phyloP scores from a whole-genome alignment of 305 asterid genomes.

The Solanum hybrid region DNA sequence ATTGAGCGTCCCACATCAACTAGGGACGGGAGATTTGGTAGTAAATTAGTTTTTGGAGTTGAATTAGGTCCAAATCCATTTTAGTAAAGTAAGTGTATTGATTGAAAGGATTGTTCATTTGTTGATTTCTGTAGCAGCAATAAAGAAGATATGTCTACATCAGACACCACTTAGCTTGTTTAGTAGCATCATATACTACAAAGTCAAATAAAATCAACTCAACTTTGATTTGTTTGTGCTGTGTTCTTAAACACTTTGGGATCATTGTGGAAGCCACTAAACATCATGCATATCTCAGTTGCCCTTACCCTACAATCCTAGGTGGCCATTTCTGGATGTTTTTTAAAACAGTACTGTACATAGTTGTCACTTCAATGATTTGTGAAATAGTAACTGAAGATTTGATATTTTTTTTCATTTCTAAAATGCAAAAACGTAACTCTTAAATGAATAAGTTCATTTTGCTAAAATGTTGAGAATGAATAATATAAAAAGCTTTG shows the following conservation, averaged over 20 bases:
- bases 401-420: background rate
- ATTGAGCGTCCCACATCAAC: background rate
- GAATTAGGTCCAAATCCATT: background rate
- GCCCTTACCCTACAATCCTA: background rate
- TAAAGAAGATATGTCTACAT: background rate
- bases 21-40: background rate
- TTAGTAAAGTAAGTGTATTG: background rate
- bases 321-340: background rate
- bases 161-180: background rate
- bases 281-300: background rate
- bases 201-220: background rate
- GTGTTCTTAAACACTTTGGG: background rate
- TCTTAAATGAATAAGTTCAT: background rate
- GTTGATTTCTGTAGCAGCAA: background rate
- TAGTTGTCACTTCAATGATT: background rate
- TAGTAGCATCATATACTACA: background rate
- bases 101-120: background rate
- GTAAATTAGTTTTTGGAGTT: background rate
- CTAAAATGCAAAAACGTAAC: background rate
- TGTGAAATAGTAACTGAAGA: background rate
- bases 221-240: background rate
- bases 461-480: no score
- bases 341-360: background rate
- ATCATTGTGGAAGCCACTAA: background rate
- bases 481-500: background rate